Evolutionary conservation across 176 grass and related monocot genomes (phyloP).

Genomic region (Eleusine coracana): DNA sequence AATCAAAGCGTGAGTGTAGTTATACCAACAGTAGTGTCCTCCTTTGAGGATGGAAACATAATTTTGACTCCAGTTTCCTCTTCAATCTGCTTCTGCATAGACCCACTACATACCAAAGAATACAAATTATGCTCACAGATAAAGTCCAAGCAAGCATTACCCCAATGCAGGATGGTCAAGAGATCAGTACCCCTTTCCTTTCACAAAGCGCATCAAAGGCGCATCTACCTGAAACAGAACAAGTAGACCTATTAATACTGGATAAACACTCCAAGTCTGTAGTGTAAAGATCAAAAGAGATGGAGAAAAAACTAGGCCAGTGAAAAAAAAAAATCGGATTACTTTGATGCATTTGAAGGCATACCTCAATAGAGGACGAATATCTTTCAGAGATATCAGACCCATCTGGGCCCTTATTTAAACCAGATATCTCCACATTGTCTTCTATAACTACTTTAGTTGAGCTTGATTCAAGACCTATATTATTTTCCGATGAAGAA

Average conservation of each 20-base stretch:
- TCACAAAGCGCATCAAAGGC: slow-evolving; percentile 71
- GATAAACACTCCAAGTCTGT: background rate
- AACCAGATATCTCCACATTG: background rate
- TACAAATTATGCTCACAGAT: background rate
- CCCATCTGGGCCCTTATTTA: slow-evolving; percentile 24
- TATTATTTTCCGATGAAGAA: background rate
- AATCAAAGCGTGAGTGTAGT: slow-evolving; percentile 5
- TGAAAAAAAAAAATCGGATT: slow-evolving; percentile 14
- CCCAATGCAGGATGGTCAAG: slow-evolving; percentile 19
- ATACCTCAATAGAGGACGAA: slow-evolving; percentile 56
- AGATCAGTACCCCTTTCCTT: slow-evolving; percentile 69
- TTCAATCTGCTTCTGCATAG: slow-evolving; percentile 81
- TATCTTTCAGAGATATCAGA: slow-evolving; percentile 4
- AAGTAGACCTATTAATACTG: slow-evolving; percentile 25
- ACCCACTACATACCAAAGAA: slow-evolving; percentile 62
- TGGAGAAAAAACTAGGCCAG: background rate
- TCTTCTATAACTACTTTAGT: slow-evolving; percentile 30
- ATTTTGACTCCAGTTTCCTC: slow-evolving; percentile 69
- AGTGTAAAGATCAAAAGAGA: background rate
- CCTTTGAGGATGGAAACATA: slow-evolving; percentile 66
- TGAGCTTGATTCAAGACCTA: slow-evolving; percentile 8
- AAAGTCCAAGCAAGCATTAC: slow-evolving; percentile 10
- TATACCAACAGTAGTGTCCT: slow-evolving; percentile 65
- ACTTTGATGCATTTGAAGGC: background rate
- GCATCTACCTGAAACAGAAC: slow-evolving; percentile 65